These are phyloP conservation scores for Neurospora sp. DNA, from an alignment of 495 filamentous ascomycete genomes.

Conservation along the genomic window DNA sequence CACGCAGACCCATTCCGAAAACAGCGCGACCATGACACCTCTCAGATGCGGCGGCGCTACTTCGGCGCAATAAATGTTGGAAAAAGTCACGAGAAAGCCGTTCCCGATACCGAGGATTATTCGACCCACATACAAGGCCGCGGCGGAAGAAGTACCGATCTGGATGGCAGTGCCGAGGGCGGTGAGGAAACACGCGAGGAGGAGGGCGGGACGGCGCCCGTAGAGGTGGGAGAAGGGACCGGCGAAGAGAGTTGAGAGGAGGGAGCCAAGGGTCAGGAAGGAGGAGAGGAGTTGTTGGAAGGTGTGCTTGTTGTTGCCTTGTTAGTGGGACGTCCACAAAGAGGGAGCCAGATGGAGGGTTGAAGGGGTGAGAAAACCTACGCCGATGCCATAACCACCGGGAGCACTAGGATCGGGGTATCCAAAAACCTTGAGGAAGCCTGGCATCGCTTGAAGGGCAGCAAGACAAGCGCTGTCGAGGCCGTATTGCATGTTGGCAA, in stretches of 20 bases:
- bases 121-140: conserved; percentile 39
- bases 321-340: background rate
- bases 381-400: conserved; percentile 15
- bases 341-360: conserved; percentile 10
- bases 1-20: conserved; percentile 32
- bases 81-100: conserved; percentile 45
- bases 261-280: conserved; percentile 48
- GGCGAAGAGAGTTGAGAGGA: conserved; percentile 42
- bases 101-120: conserved; percentile 43
- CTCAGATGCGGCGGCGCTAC: conserved; percentile 27
- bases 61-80: conserved; percentile 39
- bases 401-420: conserved; percentile 6
- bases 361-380: background rate
- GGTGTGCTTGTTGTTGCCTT: conserved; percentile 12
- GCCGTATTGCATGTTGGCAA: conserved; percentile 45
- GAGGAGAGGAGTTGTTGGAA: conserved; percentile 47
- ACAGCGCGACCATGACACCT: conserved; percentile 29
- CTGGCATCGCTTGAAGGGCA: conserved; percentile 50
- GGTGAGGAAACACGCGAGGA: conserved; percentile 36
- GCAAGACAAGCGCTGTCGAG: conserved; percentile 49
- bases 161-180: conserved; percentile 36
- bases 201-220: conserved; percentile 41
- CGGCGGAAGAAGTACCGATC: conserved; percentile 33
- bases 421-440: conserved; percentile 40
- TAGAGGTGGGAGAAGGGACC: conserved; percentile 40